Conservation (phyloP, 176 grass and related monocot genomes). For the Tillandsia fasciculata region DNA sequence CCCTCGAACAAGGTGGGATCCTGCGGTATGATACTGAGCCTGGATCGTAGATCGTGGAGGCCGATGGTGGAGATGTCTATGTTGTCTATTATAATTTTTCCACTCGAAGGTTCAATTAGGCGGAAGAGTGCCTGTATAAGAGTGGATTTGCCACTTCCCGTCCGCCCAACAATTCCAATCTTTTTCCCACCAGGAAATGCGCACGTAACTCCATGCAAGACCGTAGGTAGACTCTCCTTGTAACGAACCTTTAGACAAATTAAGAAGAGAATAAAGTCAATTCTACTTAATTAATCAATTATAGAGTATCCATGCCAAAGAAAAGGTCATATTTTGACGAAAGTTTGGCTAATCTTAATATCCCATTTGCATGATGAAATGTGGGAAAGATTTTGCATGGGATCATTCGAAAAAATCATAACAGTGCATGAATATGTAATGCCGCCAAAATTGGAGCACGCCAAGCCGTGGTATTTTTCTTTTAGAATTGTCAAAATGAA, state of each 20-base stretch:
- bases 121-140: constrained; percentile 98
- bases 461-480: too few species aligned
- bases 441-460: too few species aligned
- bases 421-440: too few species aligned
- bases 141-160: constrained; percentile 99
- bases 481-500: too few species aligned
- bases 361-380: neutral
- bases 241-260: constrained; percentile 53
- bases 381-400: neutral
- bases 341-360: neutral
- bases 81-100: constrained; percentile 70
- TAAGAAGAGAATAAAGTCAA: neutral
- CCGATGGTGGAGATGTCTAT: constrained; percentile 74
- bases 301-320: neutral
- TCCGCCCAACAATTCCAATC: constrained; percentile 93
- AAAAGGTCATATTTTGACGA: neutral
- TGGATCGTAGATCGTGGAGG: constrained; percentile 78
- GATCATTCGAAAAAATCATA: too few species aligned
- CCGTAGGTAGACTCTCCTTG: constrained; percentile 77
- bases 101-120: constrained; percentile 69
- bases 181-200: constrained; percentile 81
- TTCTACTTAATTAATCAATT: neutral
- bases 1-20: constrained; percentile 97
- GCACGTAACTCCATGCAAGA: constrained; percentile 75
- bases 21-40: constrained; percentile 92